Conservation (phyloP, 306 rosid genomes). For the Hylodesmum podocarpum region DNA sequence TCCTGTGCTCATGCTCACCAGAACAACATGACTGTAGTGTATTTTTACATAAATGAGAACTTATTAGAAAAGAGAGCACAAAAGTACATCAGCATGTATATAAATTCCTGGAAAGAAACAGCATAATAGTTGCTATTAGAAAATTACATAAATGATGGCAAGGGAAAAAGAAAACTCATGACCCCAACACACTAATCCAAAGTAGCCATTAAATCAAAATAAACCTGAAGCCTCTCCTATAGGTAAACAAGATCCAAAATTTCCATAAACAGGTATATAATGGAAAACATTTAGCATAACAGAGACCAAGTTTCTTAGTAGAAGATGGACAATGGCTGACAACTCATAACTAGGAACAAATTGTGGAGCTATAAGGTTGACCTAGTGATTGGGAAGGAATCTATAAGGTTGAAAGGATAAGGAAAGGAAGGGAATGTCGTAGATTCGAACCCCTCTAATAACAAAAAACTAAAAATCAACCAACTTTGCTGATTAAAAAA, state of each 20-base stretch:
- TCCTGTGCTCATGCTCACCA: neutral
- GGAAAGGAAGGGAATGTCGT: no score
- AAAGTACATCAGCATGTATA: slow-evolving; percentile 18
- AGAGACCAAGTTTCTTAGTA: slow-evolving; percentile 15
- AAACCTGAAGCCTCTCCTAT: neutral
- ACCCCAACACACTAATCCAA: slow-evolving; percentile 13
- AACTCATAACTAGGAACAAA: neutral
- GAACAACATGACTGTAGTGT: neutral
- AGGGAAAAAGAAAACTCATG: neutral
- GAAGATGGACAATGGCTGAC: neutral
- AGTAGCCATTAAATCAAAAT: neutral
- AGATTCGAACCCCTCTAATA: no score
- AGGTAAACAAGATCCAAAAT: slow-evolving; percentile 6
- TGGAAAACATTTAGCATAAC: slow-evolving; percentile 17
- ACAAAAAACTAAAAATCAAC: no score
- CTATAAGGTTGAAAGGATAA: no score
- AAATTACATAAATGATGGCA: neutral
- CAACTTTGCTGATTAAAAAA: no score
- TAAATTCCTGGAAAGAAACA: slow-evolving; percentile 27
- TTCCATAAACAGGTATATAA: neutral
- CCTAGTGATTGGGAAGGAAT: no score
- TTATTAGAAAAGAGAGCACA: slow-evolving; percentile 24
- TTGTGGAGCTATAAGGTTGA: no score
- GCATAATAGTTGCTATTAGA: slow-evolving; percentile 1
- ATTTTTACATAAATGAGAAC: slow-evolving; percentile 16